phyloP scores from a whole-genome alignment of 495 filamentous ascomycete species.

The Penicillium desertorum region DNA sequence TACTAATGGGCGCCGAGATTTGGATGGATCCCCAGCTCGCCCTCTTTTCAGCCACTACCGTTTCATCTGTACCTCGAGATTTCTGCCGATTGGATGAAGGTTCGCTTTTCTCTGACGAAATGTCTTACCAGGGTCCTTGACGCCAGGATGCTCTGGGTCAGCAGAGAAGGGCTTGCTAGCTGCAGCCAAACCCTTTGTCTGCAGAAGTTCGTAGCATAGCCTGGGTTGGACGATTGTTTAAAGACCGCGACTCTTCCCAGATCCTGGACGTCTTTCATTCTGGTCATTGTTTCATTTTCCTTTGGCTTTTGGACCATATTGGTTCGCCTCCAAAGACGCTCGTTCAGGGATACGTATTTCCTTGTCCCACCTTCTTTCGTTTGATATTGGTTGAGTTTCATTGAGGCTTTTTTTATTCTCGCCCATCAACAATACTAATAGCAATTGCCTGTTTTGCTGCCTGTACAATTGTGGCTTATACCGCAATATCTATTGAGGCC shows the following conservation, averaged over 20 bases:
- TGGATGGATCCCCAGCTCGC: constrained; percentile 1
- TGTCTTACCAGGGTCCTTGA: constrained; percentile 8
- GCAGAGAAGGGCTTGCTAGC: neutral
- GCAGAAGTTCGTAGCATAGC: constrained; percentile 1
- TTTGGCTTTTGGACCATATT: constrained; percentile 7
- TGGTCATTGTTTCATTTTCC: constrained; percentile 9
- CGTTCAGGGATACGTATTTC: constrained; percentile 17
- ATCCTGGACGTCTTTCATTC: constrained; percentile 2
- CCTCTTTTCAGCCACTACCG: constrained; percentile 1
- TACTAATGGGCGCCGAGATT: constrained; percentile 3
- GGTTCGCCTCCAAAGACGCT: constrained; percentile 16
- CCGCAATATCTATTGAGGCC: neutral
- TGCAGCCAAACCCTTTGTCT: constrained; percentile 5
- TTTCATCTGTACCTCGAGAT: constrained; percentile 8
- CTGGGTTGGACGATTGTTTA: constrained; percentile 5
- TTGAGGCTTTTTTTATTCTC: constrained; percentile 5
- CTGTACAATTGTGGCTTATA: neutral
- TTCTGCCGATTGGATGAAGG: constrained; percentile 11
- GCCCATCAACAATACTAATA: constrained; percentile 8
- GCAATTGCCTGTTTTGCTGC: neutral
- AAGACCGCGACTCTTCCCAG: constrained; percentile 3
- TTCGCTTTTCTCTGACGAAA: neutral
- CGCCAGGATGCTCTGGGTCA: neutral
- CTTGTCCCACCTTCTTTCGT: constrained; percentile 12
- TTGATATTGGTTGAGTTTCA: constrained; percentile 5